A percentile compares a stretch with the other conserved stretches of the same genome.
These are phyloP conservation scores for Voacanga thouarsii DNA, from an alignment of 257 asterid species.

Conservation along the genomic window DNA sequence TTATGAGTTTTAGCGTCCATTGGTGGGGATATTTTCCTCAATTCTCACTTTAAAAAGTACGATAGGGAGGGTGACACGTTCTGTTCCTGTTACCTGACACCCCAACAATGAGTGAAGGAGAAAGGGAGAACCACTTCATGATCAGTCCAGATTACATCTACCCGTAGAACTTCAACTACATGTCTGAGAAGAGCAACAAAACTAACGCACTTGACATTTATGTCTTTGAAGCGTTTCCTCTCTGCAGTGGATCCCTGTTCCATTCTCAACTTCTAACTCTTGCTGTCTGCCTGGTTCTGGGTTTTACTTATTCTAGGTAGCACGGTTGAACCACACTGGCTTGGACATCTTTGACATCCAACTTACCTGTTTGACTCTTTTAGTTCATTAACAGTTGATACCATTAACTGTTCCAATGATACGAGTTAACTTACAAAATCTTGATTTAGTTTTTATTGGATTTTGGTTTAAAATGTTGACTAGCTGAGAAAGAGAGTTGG, in stretches of 20 bases:
- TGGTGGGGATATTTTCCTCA: neutral
- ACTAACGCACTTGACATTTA: neutral
- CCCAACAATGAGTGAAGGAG: neutral
- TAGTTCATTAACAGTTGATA: neutral
- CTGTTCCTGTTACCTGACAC: neutral
- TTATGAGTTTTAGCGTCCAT: neutral
- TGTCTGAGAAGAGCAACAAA: neutral
- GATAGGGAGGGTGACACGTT: neutral
- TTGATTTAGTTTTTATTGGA: neutral
- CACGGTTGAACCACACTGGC: neutral
- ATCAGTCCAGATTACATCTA: neutral
- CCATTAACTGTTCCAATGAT: neutral
- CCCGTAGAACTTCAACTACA: neutral
- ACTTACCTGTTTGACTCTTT: neutral
- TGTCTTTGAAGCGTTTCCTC: neutral
- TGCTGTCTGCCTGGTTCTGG: neutral
- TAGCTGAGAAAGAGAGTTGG: neutral
- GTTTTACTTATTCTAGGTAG: neutral
- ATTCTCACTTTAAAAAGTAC: neutral
- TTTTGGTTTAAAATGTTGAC: neutral
- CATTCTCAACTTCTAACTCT: neutral
- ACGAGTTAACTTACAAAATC: neutral
- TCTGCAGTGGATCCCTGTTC: neutral
- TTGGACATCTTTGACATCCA: neutral
- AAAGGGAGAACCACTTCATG: neutral